These are phyloP conservation scores for Podospora anserina DNA, from an alignment of 495 filamentous ascomycete genomes.

Conservation along the genomic window DNA sequence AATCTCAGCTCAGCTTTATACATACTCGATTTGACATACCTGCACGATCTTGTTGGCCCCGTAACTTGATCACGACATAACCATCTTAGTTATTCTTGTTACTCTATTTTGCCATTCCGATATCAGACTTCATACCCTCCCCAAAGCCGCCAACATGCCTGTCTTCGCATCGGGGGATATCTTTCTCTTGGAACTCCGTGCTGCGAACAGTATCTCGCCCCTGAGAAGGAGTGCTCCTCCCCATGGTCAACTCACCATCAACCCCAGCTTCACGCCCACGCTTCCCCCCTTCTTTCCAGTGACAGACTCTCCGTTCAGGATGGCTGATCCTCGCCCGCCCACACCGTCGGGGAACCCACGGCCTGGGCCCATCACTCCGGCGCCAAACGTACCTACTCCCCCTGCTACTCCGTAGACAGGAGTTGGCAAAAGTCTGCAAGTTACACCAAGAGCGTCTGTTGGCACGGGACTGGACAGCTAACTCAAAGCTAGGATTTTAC, in stretches of 20 bases:
- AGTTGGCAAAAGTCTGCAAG: neutral
- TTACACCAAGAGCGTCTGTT: neutral
- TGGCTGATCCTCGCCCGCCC: conserved; percentile 3
- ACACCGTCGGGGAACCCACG: conserved; percentile 3
- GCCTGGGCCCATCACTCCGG: conserved; percentile 6
- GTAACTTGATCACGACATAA: neutral
- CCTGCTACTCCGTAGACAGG: conserved; percentile 9
- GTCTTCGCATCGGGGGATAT: conserved; percentile 4
- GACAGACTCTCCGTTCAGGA: neutral
- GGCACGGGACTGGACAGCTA: neutral
- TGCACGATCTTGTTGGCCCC: neutral
- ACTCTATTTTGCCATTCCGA: neutral
- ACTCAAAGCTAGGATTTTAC: neutral
- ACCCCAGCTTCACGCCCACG: neutral
- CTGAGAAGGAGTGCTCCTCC: neutral
- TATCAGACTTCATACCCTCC: neutral
- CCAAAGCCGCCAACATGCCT: neutral
- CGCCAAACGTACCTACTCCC: conserved; percentile 11
- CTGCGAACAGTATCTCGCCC: neutral
- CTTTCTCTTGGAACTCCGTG: neutral
- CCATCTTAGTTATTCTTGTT: neutral
- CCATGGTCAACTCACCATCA: neutral
- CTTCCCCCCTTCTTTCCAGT: neutral
- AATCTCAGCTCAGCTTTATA: neutral
- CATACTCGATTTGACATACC: neutral